A percentile compares a stretch with the other conserved stretches of the same genome.
phyloP scores from a whole-genome alignment of 768 basidiomycete species.

The Tylopilus sp. region DNA sequence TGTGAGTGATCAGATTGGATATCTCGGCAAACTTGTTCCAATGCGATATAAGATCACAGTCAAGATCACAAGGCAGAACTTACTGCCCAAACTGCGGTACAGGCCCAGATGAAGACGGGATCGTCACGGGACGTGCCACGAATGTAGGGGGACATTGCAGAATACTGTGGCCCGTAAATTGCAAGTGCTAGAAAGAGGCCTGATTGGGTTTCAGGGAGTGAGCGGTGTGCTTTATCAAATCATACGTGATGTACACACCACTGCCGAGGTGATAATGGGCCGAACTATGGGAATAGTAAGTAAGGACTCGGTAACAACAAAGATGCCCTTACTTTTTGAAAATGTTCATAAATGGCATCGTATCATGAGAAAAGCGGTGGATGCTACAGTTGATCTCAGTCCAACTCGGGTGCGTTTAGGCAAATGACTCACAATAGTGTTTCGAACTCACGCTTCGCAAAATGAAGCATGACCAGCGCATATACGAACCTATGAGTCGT shows the following conservation, averaged over 20 bases:
- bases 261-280: conserved; percentile 84
- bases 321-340: conserved; percentile 76
- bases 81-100: conserved; percentile 72
- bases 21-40: conserved; percentile 68
- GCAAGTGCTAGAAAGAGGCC: conserved; percentile 78
- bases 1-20: conserved; percentile 81
- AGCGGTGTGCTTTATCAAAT: neutral
- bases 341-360: conserved; percentile 84
- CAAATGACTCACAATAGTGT: conserved; percentile 70
- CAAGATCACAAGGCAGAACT: conserved; percentile 29
- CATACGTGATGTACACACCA: conserved; percentile 35
- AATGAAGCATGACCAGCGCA: conserved; percentile 79
- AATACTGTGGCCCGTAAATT: conserved; percentile 79
- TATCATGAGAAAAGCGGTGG: conserved; percentile 93
- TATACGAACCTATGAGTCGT: conserved; percentile 54
- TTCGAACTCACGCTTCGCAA: conserved; percentile 88
- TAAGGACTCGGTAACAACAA: too few relatives aligned
- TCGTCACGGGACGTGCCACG: conserved; percentile 61
- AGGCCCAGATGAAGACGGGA: conserved; percentile 62
- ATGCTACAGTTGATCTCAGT: conserved; percentile 46
- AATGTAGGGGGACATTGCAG: conserved; percentile 59
- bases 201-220: conserved; percentile 5
- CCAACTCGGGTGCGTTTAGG: neutral
- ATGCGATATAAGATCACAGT: neutral
- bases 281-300: conserved; percentile 63